These are phyloP conservation scores for Bipolaris gigantea DNA, from an alignment of 2,329 filamentous ascomycete species.

Conservation along the genomic window DNA sequence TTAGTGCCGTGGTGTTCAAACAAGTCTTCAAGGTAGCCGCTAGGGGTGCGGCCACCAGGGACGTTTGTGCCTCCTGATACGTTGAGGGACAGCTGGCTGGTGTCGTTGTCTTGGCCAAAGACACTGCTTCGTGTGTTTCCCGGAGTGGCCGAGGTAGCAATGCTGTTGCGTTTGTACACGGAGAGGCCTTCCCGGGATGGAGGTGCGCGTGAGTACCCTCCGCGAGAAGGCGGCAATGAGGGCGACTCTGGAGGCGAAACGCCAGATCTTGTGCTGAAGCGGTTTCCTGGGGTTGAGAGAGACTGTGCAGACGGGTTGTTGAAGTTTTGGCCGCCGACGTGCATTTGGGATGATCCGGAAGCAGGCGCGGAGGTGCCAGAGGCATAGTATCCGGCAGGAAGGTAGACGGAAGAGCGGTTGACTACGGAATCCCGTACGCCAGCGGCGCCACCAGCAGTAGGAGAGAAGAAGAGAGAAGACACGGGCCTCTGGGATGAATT, in stretches of 20 bases:
- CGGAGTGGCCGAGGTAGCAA: slow-evolving; percentile 37
- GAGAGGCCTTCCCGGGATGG: slow-evolving; percentile 38
- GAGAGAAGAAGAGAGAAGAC: slow-evolving; percentile 86
- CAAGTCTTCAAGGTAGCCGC: slow-evolving; percentile 86
- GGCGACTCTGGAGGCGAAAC: slow-evolving; percentile 42
- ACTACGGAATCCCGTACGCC: slow-evolving; percentile 52
- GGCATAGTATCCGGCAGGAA: slow-evolving; percentile 91
- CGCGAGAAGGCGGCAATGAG: slow-evolving; percentile 41
- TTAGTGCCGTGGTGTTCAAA: slow-evolving; percentile 68
- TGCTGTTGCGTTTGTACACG: slow-evolving; percentile 44
- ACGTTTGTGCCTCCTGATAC: slow-evolving; percentile 51
- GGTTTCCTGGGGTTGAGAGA: slow-evolving; percentile 35
- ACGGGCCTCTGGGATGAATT: slow-evolving; percentile 34
- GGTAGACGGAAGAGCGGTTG: slow-evolving; percentile 74
- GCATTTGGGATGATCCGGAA: slow-evolving; percentile 45
- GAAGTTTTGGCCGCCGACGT: slow-evolving; percentile 47
- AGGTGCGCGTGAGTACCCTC: slow-evolving; percentile 38
- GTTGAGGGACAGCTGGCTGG: slow-evolving; percentile 67
- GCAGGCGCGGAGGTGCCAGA: slow-evolving; percentile 60
- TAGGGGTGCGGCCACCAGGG: slow-evolving; percentile 74
- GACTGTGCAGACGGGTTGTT: slow-evolving; percentile 37
- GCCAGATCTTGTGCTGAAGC: slow-evolving; percentile 38
- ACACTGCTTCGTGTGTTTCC: slow-evolving; percentile 37
- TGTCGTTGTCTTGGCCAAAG: slow-evolving; percentile 39
- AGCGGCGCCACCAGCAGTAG: slow-evolving; percentile 68